Evolutionary conservation across 2,329 filamentous ascomycete species (phyloP).

Genomic region (Seiridium cupressi): DNA sequence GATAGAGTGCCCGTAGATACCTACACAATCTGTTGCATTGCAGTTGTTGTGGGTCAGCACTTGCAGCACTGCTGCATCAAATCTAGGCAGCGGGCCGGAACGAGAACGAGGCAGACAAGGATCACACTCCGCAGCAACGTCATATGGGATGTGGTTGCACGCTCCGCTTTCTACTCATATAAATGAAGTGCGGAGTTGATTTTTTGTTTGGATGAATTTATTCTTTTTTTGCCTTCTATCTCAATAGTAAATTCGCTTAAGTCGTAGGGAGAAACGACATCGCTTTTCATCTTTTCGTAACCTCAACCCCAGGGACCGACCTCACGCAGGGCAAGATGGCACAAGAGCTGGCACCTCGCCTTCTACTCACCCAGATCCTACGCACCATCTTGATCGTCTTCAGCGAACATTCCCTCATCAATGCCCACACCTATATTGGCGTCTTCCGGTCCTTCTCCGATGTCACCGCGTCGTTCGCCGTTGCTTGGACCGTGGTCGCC

Average conservation of each 20-base stretch:
- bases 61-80: background rate
- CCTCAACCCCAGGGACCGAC: too few relatives aligned
- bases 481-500: conserved; percentile 6
- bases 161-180: background rate
- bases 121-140: background rate
- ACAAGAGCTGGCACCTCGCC: conserved; percentile 8
- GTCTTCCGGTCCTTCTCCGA: background rate
- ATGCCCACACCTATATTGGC: conserved; percentile 8
- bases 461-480: conserved; percentile 2
- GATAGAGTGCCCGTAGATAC: too few relatives aligned
- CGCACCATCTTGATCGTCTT: conserved; percentile 9
- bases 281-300: too few relatives aligned
- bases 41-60: too few relatives aligned
- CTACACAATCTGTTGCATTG: too few relatives aligned
- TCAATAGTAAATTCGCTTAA: too few relatives aligned
- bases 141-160: background rate
- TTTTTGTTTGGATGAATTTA: background rate
- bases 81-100: background rate
- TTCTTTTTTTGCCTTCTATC: too few relatives aligned
- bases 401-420: conserved; percentile 3
- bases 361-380: conserved; percentile 8
- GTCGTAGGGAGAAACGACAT: too few relatives aligned
- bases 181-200: background rate
- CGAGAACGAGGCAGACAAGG: background rate
- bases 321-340: background rate